Evolutionary conservation across 2,329 filamentous ascomycete species (phyloP).

Genomic region (Cryphonectria parasitica): DNA sequence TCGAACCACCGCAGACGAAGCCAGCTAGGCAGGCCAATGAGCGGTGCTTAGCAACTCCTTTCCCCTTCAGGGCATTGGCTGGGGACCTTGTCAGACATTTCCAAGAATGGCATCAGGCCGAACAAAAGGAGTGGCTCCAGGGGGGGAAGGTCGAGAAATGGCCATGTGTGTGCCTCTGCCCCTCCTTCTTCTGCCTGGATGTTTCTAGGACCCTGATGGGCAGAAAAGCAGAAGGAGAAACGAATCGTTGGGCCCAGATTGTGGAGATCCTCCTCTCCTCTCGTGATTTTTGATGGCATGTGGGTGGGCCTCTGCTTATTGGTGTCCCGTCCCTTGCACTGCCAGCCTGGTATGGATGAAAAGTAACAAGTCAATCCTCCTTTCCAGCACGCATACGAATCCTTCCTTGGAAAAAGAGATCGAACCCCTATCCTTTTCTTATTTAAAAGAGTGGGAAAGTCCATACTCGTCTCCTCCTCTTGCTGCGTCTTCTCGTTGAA

Average conservation of each 20-base stretch:
- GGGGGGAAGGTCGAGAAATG: slow-evolving; percentile 11
- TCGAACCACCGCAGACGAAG: slow-evolving; percentile 11
- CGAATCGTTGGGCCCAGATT: neutral
- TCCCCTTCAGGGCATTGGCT: slow-evolving; percentile 17
- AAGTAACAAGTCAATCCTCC: neutral
- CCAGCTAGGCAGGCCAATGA: slow-evolving; percentile 15
- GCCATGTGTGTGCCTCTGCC: neutral
- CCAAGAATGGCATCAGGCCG: slow-evolving; percentile 12
- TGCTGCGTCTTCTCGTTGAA: neutral
- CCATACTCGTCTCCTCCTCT: neutral
- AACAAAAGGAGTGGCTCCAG: slow-evolving; percentile 2
- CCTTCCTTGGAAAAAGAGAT: neutral
- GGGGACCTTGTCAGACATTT: neutral
- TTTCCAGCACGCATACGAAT: neutral
- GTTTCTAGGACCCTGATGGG: slow-evolving; percentile 9
- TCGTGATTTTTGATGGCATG: neutral
- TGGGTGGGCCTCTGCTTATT: neutral
- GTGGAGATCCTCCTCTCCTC: neutral
- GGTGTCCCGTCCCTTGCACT: neutral
- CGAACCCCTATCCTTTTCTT: slow-evolving; percentile 6
- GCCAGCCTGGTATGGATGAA: neutral
- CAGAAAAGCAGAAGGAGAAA: neutral
- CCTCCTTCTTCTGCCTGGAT: neutral
- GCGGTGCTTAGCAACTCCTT: neutral
- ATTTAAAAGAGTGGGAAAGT: neutral